A percentile compares a stretch with the other conserved stretches of the same genome.
phyloP scores from a whole-genome alignment of 2,329 filamentous ascomycete genomes.

The Fusarium domesticum region DNA sequence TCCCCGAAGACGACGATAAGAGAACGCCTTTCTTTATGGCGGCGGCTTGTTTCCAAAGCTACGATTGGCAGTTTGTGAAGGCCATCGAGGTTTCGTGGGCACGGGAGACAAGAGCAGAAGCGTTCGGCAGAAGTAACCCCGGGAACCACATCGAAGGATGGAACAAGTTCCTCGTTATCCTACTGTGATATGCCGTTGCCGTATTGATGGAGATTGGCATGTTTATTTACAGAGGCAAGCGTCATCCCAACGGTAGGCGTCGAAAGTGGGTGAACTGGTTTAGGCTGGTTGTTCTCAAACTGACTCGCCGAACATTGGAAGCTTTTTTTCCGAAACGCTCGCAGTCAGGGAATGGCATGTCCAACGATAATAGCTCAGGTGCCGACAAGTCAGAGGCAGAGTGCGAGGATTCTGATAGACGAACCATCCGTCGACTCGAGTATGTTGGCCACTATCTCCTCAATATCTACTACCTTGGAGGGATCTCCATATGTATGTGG shows the following conservation, averaged over 20 bases:
- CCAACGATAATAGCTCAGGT: no score
- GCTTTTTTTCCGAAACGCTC: background rate
- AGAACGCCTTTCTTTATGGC: conserved; percentile 3
- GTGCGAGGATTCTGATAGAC: no score
- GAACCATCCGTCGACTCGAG: conserved; percentile 1
- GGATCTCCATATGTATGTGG: conserved; percentile 10
- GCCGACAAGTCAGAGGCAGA: no score
- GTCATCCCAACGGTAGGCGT: conserved; percentile 2
- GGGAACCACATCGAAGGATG: conserved; percentile 11
- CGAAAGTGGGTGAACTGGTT: background rate
- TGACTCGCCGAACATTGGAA: background rate
- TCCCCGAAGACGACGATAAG: background rate
- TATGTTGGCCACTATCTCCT: conserved; percentile 6
- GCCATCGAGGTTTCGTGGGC: background rate
- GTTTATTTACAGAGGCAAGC: conserved; percentile 8
- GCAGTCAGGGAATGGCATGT: no score
- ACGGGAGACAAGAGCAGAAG: background rate
- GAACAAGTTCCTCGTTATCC: conserved; percentile 10
- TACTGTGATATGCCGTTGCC: conserved; percentile 7
- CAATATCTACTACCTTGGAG: conserved; percentile 1
- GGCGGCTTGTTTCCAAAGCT: conserved; percentile 10
- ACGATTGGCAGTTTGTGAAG: conserved; percentile 1
- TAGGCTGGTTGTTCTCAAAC: background rate
- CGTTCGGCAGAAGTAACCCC: conserved; percentile 1
- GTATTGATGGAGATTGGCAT: conserved; percentile 5